phyloP scores from a whole-genome alignment of 176 grass and related monocot species.

The Pontederia paniculata region DNA sequence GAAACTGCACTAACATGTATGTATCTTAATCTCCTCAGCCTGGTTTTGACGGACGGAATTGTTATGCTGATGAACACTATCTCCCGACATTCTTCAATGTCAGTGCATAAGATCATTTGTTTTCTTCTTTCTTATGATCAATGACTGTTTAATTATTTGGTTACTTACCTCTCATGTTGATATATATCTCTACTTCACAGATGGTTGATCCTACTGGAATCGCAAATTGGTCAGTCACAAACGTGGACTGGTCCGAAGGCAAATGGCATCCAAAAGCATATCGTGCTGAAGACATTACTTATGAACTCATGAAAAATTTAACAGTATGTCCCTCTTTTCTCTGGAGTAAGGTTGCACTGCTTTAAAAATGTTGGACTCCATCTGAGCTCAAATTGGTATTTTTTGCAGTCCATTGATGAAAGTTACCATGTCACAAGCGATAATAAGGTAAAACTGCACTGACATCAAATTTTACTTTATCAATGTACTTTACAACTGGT shows the following conservation, averaged over 20 bases:
- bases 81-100: slow-evolving; percentile 88
- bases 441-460: slow-evolving; percentile 41
- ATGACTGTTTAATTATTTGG: slow-evolving; percentile 11
- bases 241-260: slow-evolving; percentile 96
- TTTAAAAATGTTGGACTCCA: background rate
- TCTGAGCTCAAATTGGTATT: slow-evolving; percentile 13
- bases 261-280: slow-evolving; percentile 99
- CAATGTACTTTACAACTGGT: no score
- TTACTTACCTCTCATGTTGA: background rate
- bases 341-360: background rate
- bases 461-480: background rate
- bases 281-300: slow-evolving; percentile 62
- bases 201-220: slow-evolving; percentile 93
- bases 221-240: slow-evolving; percentile 88
- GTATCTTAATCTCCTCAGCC: slow-evolving; percentile 42
- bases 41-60: slow-evolving; percentile 65
- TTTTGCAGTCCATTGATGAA: slow-evolving; percentile 66
- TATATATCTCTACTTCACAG: slow-evolving; percentile 17
- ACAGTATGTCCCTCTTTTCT: slow-evolving; percentile 43
- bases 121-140: slow-evolving; percentile 4
- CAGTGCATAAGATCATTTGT: slow-evolving; percentile 26
- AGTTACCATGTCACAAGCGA: slow-evolving; percentile 77
- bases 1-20: slow-evolving; percentile 6
- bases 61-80: slow-evolving; percentile 98
- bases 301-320: slow-evolving; percentile 79